Percentiles rank a stretch among this genome's conserved stretches.
Evolutionary conservation across 768 basidiomycete species (phyloP).

Genomic region (Tephrocybe rancida): DNA sequence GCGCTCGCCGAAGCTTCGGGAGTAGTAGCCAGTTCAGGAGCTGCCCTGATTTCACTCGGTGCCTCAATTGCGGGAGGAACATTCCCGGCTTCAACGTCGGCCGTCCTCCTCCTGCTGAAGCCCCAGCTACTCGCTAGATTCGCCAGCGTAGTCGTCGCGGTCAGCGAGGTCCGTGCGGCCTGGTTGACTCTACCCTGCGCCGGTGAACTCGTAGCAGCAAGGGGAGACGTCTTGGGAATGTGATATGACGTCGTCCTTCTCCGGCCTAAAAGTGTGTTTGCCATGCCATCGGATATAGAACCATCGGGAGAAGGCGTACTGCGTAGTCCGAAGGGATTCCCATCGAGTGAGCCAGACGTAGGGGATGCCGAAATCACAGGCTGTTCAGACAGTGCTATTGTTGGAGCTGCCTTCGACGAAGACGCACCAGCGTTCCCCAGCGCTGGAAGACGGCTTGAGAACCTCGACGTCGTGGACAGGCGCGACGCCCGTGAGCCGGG

Average conservation of each 20-base stretch:
- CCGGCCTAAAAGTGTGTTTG: constrained; percentile 43
- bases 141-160: constrained; percentile 55
- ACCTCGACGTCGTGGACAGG: constrained; percentile 66
- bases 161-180: constrained; percentile 31
- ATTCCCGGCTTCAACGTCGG: constrained; percentile 8
- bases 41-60: constrained; percentile 5
- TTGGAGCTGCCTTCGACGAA: constrained; percentile 62
- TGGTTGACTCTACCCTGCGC: constrained; percentile 28
- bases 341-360: constrained; percentile 43
- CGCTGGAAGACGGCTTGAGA: constrained; percentile 67
- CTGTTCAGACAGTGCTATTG: constrained; percentile 67
- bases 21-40: constrained; percentile 1
- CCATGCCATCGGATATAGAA: constrained; percentile 63
- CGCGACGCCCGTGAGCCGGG: constrained; percentile 76
- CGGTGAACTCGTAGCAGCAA: constrained; percentile 34
- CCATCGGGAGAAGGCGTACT: constrained; percentile 62
- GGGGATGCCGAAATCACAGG: constrained; percentile 44
- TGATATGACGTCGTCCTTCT: constrained; percentile 66
- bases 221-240: constrained; percentile 50
- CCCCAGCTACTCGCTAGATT: constrained; percentile 69
- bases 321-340: constrained; percentile 40
- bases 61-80: not conserved
- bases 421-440: constrained; percentile 51
- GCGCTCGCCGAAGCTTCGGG: constrained; percentile 15
- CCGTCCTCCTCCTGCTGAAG: constrained; percentile 59